Evolutionary conservation across 2,329 filamentous ascomycete genomes (phyloP), one percentile per base, ranked within the genome.

Genomic region (Chrysoporthe deuterocubensis): DNA sequence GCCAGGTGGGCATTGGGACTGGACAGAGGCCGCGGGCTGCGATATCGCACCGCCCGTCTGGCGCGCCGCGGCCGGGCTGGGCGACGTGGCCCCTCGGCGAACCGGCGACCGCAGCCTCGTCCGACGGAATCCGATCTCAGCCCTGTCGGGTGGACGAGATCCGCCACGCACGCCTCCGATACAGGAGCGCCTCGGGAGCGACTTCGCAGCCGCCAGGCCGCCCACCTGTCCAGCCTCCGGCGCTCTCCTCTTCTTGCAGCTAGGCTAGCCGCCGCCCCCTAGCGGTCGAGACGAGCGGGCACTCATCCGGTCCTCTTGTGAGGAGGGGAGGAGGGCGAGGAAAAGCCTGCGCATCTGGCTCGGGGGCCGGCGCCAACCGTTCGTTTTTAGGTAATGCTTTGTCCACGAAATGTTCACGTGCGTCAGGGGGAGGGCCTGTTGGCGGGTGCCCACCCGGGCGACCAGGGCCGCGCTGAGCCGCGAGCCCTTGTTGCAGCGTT

Each of bases 331-430:
- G n/a, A 18, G 56, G 37, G 11, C 5, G 42, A 26, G 18, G 18
- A 52, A 52, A 63, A 42, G 21, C 11, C 34, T 32, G 18, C 32
- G 62, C 34, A 44, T 13, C 21, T 37, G 37, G 11, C 52, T 40
- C 43, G 64, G n/a, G n/a, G 14, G 54, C 60, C 64, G 64, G 57
- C 52, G 67, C 54, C 64, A 67, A n/a, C 64, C 64, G 60, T 37
- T 52, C 14, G 46, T 46, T 66, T 21, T 68, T 67, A 69, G 61
- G 67, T 69, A 69, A 66, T 54, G 42, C 64, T 67, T 64, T 69
- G 65, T 67, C 65, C 37, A 67, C 65, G 62, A 67, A 67, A 64
- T 54, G 54, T 14, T 66, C 58, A 62, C 48, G 56, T 66, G 64
- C 40, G 65, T 61, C 65, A 67, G 61, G 64, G 59, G 34, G 26